A percentile compares a stretch with the other conserved stretches of the same genome.
phyloP scores from a whole-genome alignment of 2,329 filamentous ascomycete genomes.

The Trichoderma harzianum region DNA sequence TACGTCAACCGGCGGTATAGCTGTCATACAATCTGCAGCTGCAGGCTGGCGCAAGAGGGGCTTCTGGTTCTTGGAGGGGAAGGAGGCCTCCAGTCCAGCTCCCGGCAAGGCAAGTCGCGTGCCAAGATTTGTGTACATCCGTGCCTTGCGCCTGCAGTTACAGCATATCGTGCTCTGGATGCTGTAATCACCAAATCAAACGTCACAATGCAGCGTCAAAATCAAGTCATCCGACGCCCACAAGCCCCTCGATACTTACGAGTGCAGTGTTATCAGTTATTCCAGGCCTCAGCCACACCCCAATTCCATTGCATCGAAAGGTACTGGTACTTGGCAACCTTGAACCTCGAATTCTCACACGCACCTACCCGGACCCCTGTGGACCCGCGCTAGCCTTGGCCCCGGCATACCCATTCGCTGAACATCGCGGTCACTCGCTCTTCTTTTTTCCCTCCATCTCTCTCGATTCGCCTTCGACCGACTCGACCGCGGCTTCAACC shows the following conservation, averaged over 20 bases:
- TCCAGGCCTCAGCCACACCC: background rate
- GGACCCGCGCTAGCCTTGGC: background rate
- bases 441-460: background rate
- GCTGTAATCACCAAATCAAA: background rate
- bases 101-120: background rate
- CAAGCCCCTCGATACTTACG: no score
- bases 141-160: background rate
- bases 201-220: background rate
- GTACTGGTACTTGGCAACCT: background rate
- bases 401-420: background rate
- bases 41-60: background rate
- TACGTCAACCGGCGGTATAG: background rate
- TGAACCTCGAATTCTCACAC: background rate
- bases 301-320: background rate
- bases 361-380: conserved; percentile 6
- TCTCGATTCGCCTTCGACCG: background rate
- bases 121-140: background rate
- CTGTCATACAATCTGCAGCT: background rate
- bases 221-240: background rate
- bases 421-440: background rate
- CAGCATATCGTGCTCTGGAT: background rate
- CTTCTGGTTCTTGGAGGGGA: background rate
- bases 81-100: conserved; percentile 2
- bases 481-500: background rate
- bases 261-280: background rate